Percentiles rank a stretch among this genome's conserved stretches.
phyloP scores from a whole-genome alignment of 2,329 filamentous ascomycete genomes.

The Stromatinia cepivora region DNA sequence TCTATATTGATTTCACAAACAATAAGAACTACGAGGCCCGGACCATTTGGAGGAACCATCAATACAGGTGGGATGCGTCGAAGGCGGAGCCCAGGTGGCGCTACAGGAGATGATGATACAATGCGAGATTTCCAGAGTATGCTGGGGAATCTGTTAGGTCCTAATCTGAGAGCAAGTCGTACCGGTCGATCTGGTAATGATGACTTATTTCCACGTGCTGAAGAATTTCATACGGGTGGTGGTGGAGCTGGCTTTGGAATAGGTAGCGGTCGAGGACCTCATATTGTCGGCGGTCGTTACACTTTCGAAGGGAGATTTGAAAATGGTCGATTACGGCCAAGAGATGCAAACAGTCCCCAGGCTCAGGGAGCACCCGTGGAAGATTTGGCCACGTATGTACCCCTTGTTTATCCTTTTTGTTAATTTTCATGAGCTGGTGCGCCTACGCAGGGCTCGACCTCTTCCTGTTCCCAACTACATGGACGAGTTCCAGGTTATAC shows the following conservation, averaged over 20 bases:
- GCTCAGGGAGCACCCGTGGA: slow-evolving; percentile 48
- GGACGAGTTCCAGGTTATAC: background rate
- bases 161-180: slow-evolving; percentile 35
- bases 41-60: background rate
- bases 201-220: slow-evolving; percentile 33
- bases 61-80: background rate
- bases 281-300: slow-evolving; percentile 35
- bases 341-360: slow-evolving; percentile 53
- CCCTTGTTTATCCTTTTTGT: slow-evolving; percentile 20
- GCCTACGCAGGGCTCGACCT: background rate
- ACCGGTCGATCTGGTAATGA: slow-evolving; percentile 39
- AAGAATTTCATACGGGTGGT: slow-evolving; percentile 30
- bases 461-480: background rate
- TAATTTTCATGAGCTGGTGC: background rate
- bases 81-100: slow-evolving; percentile 16
- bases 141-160: slow-evolving; percentile 47
- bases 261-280: slow-evolving; percentile 27
- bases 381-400: slow-evolving; percentile 50
- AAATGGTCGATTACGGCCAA: slow-evolving; percentile 46
- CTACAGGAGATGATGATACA: slow-evolving; percentile 32
- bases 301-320: slow-evolving; percentile 38
- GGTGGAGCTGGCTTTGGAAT: slow-evolving; percentile 16
- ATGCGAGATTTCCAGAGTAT: slow-evolving; percentile 47
- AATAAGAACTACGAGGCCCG: slow-evolving; percentile 27
- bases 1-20: slow-evolving; percentile 37